Conservation (phyloP, 805 yeast genomes). For the Saccharomycopsis javanensis region DNA sequence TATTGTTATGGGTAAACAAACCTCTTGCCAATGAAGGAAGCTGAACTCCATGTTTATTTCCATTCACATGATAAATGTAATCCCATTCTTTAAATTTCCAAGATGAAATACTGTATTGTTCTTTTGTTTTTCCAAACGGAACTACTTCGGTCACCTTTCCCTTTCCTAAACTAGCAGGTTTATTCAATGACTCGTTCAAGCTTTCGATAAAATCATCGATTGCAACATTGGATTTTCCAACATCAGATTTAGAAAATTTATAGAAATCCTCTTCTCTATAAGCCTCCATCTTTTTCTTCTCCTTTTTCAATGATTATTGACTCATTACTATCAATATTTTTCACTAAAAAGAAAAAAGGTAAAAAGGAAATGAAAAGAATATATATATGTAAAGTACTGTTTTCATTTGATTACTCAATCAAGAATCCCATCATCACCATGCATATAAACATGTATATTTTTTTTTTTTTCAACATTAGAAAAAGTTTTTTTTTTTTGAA, state of each 20-base stretch:
- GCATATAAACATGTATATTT: too few species aligned
- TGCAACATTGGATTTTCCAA: not conserved
- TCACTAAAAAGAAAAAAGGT: too few species aligned
- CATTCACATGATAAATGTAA: conserved; percentile 37
- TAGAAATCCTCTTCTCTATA: not conserved
- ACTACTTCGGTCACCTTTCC: not conserved
- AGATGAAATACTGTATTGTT: conserved; percentile 6
- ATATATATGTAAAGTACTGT: too few species aligned
- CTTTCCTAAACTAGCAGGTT: conserved; percentile 8
- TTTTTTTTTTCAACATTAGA: too few species aligned
- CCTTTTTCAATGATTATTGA: too few species aligned
- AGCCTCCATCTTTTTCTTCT: too few species aligned
- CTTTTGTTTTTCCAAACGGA: conserved; percentile 4
- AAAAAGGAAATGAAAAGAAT: not conserved
- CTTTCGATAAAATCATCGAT: not conserved
- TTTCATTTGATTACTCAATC: too few species aligned
- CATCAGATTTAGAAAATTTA: not conserved
- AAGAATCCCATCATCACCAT: too few species aligned
- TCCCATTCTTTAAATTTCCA: conserved; percentile 95
- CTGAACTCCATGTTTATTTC: conserved; percentile 28
- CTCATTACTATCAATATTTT: too few species aligned
- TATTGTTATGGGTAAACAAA: conserved; percentile 43
- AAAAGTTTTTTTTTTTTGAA: too few species aligned
- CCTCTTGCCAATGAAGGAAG: conserved; percentile 82
- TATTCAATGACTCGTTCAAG: conserved; percentile 5